Evolutionary conservation across 768 basidiomycete species (phyloP).

Genomic region (Leccinum rimulosum): DNA sequence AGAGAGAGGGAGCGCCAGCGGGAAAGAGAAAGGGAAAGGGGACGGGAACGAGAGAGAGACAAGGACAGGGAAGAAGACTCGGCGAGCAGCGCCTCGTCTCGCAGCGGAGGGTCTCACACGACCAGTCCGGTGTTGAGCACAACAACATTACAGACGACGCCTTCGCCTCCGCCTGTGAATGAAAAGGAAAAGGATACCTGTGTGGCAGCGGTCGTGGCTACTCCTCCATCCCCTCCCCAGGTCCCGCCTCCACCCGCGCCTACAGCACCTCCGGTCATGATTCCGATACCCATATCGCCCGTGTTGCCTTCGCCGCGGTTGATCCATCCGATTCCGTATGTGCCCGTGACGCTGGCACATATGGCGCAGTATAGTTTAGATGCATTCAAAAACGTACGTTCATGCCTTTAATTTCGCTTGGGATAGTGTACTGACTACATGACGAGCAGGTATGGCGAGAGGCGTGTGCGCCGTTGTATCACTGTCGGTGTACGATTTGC

Average conservation of each 20-base stretch:
- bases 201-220: background rate
- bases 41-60: slow-evolving; percentile 33
- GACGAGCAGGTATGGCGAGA: slow-evolving; percentile 64
- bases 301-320: slow-evolving; percentile 60
- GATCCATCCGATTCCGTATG: slow-evolving; percentile 64
- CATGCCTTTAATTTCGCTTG: background rate
- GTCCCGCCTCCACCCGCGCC: background rate
- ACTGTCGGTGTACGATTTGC: slow-evolving; percentile 72
- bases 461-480: slow-evolving; percentile 67
- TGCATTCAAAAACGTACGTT: slow-evolving; percentile 53
- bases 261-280: background rate
- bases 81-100: slow-evolving; percentile 44
- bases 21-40: background rate
- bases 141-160: slow-evolving; percentile 74
- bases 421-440: slow-evolving; percentile 1
- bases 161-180: slow-evolving; percentile 60
- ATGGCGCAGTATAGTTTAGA: slow-evolving; percentile 59
- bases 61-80: slow-evolving; percentile 45
- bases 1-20: slow-evolving; percentile 14
- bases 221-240: background rate
- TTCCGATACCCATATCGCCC: slow-evolving; percentile 49
- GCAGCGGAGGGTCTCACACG: slow-evolving; percentile 51
- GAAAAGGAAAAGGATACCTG: slow-evolving; percentile 37
- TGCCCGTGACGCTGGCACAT: slow-evolving; percentile 55
- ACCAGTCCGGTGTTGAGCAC: slow-evolving; percentile 76